Base-by-base conservation (phyloP, 306 rosid species). In the Crataegus laevigata region DNA sequence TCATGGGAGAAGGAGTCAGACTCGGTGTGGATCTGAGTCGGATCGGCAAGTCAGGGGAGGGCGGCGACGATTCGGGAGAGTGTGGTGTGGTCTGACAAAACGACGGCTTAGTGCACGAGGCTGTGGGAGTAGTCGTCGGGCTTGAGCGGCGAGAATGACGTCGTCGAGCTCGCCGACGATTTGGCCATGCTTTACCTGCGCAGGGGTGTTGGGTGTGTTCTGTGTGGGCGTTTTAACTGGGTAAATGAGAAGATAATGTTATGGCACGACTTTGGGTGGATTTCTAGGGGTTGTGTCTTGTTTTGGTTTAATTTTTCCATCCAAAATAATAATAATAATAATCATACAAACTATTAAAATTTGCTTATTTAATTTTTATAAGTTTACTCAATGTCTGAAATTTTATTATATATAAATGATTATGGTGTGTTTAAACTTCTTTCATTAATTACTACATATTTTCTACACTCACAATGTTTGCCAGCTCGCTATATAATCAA, bases 101-200 rank as follows among this genome's bases (percentile, higher is more conserved):
- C 90, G n/a, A 94, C 96, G 74, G 98, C 97, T 78, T 85, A 88
- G 68, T 94, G 98, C n/a, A 86, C 89, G 0, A 93, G 89, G 36
- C 96, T 91, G 69, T 91, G 97, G 29, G 82, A 12, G 80, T 94
- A 94, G 42, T 84, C 89, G 19, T 85, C 84, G 1, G 94, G 86
- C 25, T 87, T 90, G 25, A 94, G 67, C 1, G 80, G 55, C 29
- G 81, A 79, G 79, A 85, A 82, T 82, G 92, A 83, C 81, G 90
- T 62, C 79, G 93, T 43, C 30, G 72, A 59, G 36, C 59, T 17
- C 30, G 75, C 24, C 76, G 80, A 71, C 77, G 82, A 29, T 78
- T 85, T 93, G 11, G 98, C 88, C 98, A 93, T 93, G 32, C 10
- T 40, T 88, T 34, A 0, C 24, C 62, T 57, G 17, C 62, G 29